A percentile compares a stretch with the other conserved stretches of the same genome.
These are phyloP conservation scores for Xerocomus minutiporus DNA, from an alignment of 1,284 basidiomycete species.

Conservation along the genomic window DNA sequence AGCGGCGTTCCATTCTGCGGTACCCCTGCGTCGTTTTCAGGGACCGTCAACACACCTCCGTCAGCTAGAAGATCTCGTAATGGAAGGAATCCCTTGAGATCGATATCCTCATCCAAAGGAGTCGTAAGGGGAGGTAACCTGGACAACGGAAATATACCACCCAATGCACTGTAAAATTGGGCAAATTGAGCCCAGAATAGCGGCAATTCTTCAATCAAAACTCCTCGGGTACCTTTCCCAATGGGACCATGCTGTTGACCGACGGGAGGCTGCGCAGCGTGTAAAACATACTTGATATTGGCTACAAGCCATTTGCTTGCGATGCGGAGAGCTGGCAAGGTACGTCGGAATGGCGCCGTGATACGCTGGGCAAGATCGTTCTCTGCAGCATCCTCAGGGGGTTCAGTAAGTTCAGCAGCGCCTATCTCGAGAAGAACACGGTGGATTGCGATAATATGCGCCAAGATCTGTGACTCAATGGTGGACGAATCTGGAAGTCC, in stretches of 20 bases:
- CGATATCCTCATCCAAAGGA: conserved; percentile 88
- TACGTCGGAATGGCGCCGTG: conserved; percentile 80
- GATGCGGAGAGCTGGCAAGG: conserved; percentile 83
- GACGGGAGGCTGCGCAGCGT: conserved; percentile 29
- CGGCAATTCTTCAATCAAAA: conserved; percentile 30
- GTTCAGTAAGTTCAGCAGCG: conserved; percentile 48
- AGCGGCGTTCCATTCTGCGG: conserved; percentile 14
- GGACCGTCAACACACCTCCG: conserved; percentile 5
- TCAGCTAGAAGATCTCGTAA: conserved; percentile 53
- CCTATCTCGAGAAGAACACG: conserved; percentile 67
- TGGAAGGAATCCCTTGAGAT: conserved; percentile 86
- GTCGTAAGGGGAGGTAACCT: conserved; percentile 59
- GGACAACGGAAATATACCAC: conserved; percentile 65
- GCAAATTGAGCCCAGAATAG: conserved; percentile 76
- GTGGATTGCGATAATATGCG: conserved; percentile 72
- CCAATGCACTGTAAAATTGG: conserved; percentile 63
- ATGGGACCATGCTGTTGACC: conserved; percentile 10
- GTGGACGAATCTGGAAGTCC: conserved; percentile 15
- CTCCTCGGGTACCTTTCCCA: conserved; percentile 18
- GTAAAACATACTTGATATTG: conserved; percentile 70
- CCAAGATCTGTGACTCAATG: conserved; percentile 68
- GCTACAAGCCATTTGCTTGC: conserved; percentile 85
- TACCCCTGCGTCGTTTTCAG: conserved; percentile 17
- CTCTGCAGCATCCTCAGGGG: conserved; percentile 48
- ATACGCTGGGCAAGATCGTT: conserved; percentile 75